Evolutionary conservation across 768 basidiomycete species (phyloP).

Genomic region (Xerocomus potaroensis): DNA sequence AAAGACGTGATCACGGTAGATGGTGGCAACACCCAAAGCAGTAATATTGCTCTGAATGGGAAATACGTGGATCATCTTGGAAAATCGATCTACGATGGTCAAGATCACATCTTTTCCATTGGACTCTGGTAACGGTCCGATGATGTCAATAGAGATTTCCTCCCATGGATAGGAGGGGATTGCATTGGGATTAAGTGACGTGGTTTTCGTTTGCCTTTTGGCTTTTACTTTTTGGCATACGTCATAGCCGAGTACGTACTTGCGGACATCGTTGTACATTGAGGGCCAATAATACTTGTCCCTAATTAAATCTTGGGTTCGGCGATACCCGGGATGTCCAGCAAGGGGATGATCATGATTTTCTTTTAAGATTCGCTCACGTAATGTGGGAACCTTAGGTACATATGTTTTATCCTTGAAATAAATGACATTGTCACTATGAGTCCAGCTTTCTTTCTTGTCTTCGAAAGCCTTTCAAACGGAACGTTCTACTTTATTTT

Average conservation of each 20-base stretch:
- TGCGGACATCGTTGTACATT: not conserved
- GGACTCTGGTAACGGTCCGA: not conserved
- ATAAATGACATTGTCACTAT: not conserved
- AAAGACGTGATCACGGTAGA: not conserved
- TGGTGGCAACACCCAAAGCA: not conserved
- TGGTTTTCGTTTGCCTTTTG: not conserved
- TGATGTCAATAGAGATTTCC: not conserved
- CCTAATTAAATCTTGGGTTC: not conserved
- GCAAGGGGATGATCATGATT: not conserved
- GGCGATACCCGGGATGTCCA: conserved; percentile 19
- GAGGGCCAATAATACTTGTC: not conserved
- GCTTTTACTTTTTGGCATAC: not conserved
- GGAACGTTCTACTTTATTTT: not conserved
- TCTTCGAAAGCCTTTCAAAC: not conserved
- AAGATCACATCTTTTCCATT: no score
- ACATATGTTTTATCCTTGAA: not conserved
- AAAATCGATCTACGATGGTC: no score
- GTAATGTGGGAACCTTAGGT: not conserved
- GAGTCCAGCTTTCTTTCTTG: not conserved
- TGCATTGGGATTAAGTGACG: not conserved
- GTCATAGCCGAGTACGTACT: not conserved
- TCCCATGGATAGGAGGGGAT: not conserved
- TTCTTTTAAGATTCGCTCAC: not conserved
- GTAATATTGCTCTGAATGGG: fast-evolving
- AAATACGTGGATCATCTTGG: not conserved